Conservation (phyloP, 2,329 filamentous ascomycete species). For the Fusarium nodosum region DNA sequence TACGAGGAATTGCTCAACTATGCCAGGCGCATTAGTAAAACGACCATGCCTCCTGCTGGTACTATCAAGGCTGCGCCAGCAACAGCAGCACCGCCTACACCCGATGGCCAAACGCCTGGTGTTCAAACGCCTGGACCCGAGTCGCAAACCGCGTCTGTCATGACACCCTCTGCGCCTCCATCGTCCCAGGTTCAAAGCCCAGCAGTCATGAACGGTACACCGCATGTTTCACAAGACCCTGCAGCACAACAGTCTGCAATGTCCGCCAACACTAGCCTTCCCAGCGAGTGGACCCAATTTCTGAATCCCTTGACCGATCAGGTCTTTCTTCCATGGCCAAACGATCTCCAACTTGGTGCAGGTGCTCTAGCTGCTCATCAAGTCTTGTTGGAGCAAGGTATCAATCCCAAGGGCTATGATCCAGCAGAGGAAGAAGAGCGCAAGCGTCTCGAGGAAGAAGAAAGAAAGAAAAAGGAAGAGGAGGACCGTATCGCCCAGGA, state of each 20-base stretch:
- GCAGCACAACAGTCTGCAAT: slow-evolving; percentile 54
- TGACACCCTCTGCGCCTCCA: slow-evolving; percentile 53
- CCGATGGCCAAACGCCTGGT: slow-evolving; percentile 52
- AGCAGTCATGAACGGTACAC: slow-evolving; percentile 52
- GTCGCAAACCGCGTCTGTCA: slow-evolving; percentile 49
- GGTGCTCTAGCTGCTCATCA: slow-evolving; percentile 77
- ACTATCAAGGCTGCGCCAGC: slow-evolving; percentile 58
- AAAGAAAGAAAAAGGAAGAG: slow-evolving; percentile 62
- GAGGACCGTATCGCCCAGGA: slow-evolving; percentile 62
- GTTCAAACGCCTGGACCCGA: slow-evolving; percentile 53
- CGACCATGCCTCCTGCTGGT: slow-evolving; percentile 77
- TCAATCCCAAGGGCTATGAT: slow-evolving; percentile 72
- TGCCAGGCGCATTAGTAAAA: slow-evolving; percentile 83
- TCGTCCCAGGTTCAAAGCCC: slow-evolving; percentile 55
- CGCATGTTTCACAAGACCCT: slow-evolving; percentile 49
- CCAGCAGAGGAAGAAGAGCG: slow-evolving; percentile 68
- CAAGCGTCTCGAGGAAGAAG: slow-evolving; percentile 65
- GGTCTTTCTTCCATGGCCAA: slow-evolving; percentile 83
- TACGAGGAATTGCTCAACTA: slow-evolving; percentile 82
- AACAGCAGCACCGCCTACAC: slow-evolving; percentile 34
- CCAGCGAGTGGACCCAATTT: slow-evolving; percentile 62
- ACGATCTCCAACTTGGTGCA: slow-evolving; percentile 74
- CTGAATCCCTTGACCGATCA: slow-evolving; percentile 69
- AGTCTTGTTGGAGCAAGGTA: slow-evolving; percentile 70
- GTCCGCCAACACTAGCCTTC: slow-evolving; percentile 59